phyloP scores from a whole-genome alignment of 2,329 filamentous ascomycete species.

The Fusarium sp. region DNA sequence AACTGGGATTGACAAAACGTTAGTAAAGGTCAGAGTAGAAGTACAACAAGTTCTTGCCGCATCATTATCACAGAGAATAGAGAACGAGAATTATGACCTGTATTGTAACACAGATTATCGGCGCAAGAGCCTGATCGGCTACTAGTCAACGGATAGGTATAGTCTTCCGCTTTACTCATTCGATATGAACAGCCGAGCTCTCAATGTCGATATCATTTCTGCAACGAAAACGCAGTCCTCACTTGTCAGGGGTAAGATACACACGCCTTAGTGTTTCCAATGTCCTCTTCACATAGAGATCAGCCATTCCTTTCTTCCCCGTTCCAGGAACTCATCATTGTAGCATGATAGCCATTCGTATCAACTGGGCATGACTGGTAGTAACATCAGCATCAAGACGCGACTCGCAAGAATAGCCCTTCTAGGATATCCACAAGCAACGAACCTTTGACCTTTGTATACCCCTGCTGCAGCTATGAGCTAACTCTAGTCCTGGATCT shows the following conservation, averaged over 20 bases:
- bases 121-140: neutral
- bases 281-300: neutral
- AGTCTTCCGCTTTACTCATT: neutral
- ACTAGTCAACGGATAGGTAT: neutral
- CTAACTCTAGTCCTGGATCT: neutral
- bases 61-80: neutral
- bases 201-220: neutral
- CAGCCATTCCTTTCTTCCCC: neutral
- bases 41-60: neutral
- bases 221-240: neutral
- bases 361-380: neutral
- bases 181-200: neutral
- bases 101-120: neutral
- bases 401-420: neutral
- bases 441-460: neutral
- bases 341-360: neutral
- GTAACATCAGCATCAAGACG: neutral
- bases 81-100: neutral
- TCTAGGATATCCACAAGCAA: neutral
- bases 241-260: neutral
- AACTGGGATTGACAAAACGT: neutral
- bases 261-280: neutral
- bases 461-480: neutral
- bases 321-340: fast-evolving
- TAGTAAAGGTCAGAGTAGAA: neutral